Evolutionary conservation across 169 alveolate species (phyloP).

Genomic region (Eimeria praecox): DNA sequence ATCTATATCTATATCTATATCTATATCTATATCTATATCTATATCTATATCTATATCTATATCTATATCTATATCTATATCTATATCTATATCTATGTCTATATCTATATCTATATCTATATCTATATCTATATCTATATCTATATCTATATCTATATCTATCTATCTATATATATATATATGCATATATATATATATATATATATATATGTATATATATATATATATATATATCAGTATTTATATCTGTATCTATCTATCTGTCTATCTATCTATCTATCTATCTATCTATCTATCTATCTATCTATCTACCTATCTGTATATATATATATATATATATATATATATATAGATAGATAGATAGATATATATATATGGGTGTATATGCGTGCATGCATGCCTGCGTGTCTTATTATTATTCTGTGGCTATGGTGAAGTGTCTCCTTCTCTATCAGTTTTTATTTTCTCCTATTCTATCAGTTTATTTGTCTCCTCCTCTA

Average conservation of each 20-base stretch:
- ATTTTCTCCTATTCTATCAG: no score
- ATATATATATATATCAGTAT: neutral
- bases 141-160: neutral
- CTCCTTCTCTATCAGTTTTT: no score
- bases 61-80: neutral
- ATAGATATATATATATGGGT: neutral
- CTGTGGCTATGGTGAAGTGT: no score
- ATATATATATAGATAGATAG: no score
- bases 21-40: no score
- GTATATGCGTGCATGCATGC: neutral
- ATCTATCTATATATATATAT: neutral
- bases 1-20: neutral
- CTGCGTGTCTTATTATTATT: no score
- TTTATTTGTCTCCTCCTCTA: no score
- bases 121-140: neutral
- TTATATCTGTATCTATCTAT: no score
- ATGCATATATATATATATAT: no score
- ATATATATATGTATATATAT: neutral
- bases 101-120: no score
- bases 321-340: no score
- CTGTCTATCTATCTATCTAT: no score
- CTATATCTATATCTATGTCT: neutral
- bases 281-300: neutral
- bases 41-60: neutral
- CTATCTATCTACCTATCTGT: neutral